These are phyloP conservation scores for Monilinia fructigena DNA, from an alignment of 2,329 filamentous ascomycete genomes.

Conservation along the genomic window DNA sequence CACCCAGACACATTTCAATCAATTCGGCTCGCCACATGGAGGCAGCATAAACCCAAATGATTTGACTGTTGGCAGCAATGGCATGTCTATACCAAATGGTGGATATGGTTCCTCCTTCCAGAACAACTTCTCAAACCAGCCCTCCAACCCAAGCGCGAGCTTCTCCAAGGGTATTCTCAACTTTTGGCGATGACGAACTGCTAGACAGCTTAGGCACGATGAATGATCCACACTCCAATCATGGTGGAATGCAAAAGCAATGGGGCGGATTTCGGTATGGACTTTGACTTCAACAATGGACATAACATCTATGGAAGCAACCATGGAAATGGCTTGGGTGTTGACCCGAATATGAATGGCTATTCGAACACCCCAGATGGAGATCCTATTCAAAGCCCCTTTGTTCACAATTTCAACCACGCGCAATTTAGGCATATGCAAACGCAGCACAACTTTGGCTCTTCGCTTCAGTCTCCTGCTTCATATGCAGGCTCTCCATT, in stretches of 20 bases:
- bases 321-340: conserved; percentile 57
- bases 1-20: conserved; percentile 47
- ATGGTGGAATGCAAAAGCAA: conserved; percentile 53
- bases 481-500: conserved; percentile 53
- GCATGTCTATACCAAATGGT: conserved; percentile 48
- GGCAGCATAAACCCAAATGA: conserved; percentile 80
- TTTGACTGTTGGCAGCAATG: conserved; percentile 67
- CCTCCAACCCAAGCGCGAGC: conserved; percentile 59
- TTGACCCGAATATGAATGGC: conserved; percentile 68
- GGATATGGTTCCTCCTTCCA: conserved; percentile 57
- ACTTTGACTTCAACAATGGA: conserved; percentile 57
- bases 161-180: conserved; percentile 76
- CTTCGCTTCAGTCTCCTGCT: conserved; percentile 53
- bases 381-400: conserved; percentile 88
- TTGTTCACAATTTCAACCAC: conserved; percentile 74
- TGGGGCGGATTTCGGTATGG: conserved; percentile 56
- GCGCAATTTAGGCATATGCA: conserved; percentile 71
- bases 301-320: conserved; percentile 54
- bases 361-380: conserved; percentile 92
- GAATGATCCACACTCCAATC: conserved; percentile 38
- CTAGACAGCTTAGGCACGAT: conserved; percentile 66
- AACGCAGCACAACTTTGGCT: conserved; percentile 55
- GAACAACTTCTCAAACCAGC: conserved; percentile 57
- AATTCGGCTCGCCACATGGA: conserved; percentile 42
- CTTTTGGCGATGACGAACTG: conserved; percentile 86